Base-by-base conservation (phyloP, 2,329 filamentous ascomycete species). In the Mariannaea sp. region DNA sequence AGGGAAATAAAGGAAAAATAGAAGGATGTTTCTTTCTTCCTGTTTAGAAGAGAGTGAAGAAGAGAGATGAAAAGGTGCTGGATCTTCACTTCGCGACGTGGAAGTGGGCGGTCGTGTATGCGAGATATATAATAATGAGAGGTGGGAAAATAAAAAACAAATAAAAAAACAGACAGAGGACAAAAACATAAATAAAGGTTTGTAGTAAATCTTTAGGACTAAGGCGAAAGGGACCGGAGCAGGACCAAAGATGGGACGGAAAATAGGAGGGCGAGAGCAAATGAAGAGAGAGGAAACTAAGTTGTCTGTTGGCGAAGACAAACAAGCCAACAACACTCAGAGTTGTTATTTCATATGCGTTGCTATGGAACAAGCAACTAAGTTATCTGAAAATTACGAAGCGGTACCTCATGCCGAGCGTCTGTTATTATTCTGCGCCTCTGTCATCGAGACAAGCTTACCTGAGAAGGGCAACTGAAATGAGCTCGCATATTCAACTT, bases 251-350 rank as follows among this genome's bases (percentile, higher is more conserved):
- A 24, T n/a, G n/a, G n/a, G n/a, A n/a, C n/a, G n/a, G n/a, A 24
- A 24, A 8, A 24, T 24, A 8, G 22, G 22, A 8, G 22, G 22
- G 8, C 8, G 22, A 27, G 9, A 10, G 17, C 3, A n/a, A 35
- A 40, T 33, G 19, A 41, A 20, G 29, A 17, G 5, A 35, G 14
- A 29, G 13, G 17, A 39, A 49, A 36, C 12, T 7, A 4, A 17
- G 12, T 16, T 59, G 48, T 33, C 38, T 19, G 41, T 33, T 33
- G 33, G 22, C 10, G 3, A 20, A 30, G 36, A 5, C 24, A 44
- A 45, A 45, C 26, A 4, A 13, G 2, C 17, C 6, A 30, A 3
- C 12, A 22, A 35, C 7, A 9, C 22, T 14, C n/a, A 2, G 22
- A 13, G 30, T 27, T 59, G 44, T 30, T 30, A 13, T 36, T 36